phyloP scores from a whole-genome alignment of 805 yeast species.

The Saccharomycopsis fibuligera region DNA sequence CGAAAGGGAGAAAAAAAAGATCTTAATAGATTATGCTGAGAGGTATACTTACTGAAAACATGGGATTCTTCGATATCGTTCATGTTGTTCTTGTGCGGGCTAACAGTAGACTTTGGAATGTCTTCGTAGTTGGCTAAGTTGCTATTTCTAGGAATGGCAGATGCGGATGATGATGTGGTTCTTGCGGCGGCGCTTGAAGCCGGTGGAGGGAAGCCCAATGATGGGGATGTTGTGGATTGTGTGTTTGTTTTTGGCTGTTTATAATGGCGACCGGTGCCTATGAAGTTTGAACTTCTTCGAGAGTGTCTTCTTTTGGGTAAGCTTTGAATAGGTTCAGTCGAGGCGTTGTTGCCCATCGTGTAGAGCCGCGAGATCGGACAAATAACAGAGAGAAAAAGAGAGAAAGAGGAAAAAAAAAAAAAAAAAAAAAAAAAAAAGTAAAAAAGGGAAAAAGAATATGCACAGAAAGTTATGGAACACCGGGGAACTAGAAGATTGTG shows the following conservation, averaged over 20 bases:
- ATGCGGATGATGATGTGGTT: neutral
- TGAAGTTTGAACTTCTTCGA: conserved; percentile 8
- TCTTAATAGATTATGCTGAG: too few species aligned
- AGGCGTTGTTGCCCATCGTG: conserved; percentile 15
- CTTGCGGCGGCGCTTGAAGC: neutral
- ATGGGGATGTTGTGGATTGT: too few species aligned
- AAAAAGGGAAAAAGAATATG: too few species aligned
- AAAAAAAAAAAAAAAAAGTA: too few species aligned
- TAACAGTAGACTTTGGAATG: neutral
- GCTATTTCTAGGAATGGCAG: neutral
- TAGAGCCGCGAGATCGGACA: too few species aligned
- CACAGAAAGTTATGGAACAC: too few species aligned
- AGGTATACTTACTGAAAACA: too few species aligned
- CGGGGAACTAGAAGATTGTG: too few species aligned
- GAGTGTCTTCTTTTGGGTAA: conserved; percentile 1
- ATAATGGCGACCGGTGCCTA: conserved; percentile 1
- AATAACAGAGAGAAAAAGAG: too few species aligned
- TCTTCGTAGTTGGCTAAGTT: neutral
- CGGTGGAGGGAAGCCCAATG: neutral
- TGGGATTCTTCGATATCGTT: too few species aligned
- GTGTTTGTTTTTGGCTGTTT: neutral
- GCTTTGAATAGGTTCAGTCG: conserved; percentile 1
- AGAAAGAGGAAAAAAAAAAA: too few species aligned
- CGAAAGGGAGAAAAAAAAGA: too few species aligned
- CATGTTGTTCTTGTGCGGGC: neutral